These are phyloP conservation scores for Lobosporangium transversale DNA, from an alignment of 192 early-diverging fungal species.

Conservation along the genomic window DNA sequence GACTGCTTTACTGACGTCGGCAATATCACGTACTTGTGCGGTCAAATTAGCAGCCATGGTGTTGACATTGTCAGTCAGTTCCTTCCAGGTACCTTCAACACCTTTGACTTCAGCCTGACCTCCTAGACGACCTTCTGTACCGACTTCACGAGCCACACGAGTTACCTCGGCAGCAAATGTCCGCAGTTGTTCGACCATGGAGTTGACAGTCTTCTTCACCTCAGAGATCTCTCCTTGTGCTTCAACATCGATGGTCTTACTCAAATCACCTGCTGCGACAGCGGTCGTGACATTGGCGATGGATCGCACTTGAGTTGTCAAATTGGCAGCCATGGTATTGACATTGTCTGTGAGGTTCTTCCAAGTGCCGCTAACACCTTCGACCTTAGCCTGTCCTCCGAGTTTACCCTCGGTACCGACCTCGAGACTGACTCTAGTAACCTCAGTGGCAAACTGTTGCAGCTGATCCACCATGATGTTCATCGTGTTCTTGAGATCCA, in stretches of 20 bases:
- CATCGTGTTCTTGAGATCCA: conserved; percentile 68
- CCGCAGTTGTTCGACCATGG: background rate
- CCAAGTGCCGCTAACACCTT: conserved; percentile 70
- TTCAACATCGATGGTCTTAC: conserved; percentile 63
- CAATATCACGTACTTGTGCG: background rate
- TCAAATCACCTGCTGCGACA: conserved; percentile 68
- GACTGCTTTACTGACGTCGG: background rate
- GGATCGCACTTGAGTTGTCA: conserved; percentile 67
- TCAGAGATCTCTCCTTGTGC: conserved; percentile 38
- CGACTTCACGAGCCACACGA: background rate
- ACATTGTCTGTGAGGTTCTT: conserved; percentile 69
- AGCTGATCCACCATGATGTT: conserved; percentile 74
- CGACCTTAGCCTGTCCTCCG: conserved; percentile 67
- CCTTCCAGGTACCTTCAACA: background rate
- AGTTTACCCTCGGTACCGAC: conserved; percentile 72
- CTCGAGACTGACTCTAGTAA: conserved; percentile 67
- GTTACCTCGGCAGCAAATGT: background rate
- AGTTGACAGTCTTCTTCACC: background rate
- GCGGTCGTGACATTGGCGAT: conserved; percentile 71
- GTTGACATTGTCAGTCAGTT: background rate
- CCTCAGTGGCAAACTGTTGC: conserved; percentile 69
- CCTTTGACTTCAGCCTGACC: background rate
- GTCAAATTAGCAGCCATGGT: background rate
- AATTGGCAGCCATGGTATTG: conserved; percentile 36
- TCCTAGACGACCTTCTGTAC: background rate